These are phyloP conservation scores for Fraxinus excelsior DNA, from an alignment of 257 asterid genomes.

Conservation along the genomic window DNA sequence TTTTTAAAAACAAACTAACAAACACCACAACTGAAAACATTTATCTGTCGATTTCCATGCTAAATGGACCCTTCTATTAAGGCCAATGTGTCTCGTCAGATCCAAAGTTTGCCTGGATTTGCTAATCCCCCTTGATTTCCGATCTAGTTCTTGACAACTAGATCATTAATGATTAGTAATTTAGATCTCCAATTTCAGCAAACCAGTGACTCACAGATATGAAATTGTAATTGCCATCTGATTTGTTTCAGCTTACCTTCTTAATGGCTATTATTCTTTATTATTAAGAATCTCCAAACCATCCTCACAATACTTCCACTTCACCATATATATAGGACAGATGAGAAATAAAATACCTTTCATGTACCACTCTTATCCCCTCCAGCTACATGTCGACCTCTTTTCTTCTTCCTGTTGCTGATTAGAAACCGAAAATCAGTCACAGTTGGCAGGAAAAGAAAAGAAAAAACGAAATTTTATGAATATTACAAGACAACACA, in stretches of 20 bases:
- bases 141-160: background rate
- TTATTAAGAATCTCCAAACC: background rate
- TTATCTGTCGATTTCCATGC: conserved; percentile 1
- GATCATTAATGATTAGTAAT: background rate
- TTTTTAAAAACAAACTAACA: no score
- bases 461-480: background rate
- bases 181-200: background rate
- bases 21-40: background rate
- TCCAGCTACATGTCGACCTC: conserved; percentile 73
- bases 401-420: conserved; percentile 70
- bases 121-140: background rate
- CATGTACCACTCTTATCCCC: conserved; percentile 89
- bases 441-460: background rate
- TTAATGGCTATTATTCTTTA: background rate
- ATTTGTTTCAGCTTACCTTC: background rate
- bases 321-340: background rate
- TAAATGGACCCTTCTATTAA: background rate
- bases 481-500: background rate
- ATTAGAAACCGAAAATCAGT: conserved; percentile 10
- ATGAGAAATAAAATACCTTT: conserved; percentile 56
- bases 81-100: background rate
- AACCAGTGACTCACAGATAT: background rate
- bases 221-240: background rate
- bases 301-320: background rate
- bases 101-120: background rate